phyloP scores from a whole-genome alignment of 371 early-diverging fungal genomes.

The Apophysomyces variabilis region DNA sequence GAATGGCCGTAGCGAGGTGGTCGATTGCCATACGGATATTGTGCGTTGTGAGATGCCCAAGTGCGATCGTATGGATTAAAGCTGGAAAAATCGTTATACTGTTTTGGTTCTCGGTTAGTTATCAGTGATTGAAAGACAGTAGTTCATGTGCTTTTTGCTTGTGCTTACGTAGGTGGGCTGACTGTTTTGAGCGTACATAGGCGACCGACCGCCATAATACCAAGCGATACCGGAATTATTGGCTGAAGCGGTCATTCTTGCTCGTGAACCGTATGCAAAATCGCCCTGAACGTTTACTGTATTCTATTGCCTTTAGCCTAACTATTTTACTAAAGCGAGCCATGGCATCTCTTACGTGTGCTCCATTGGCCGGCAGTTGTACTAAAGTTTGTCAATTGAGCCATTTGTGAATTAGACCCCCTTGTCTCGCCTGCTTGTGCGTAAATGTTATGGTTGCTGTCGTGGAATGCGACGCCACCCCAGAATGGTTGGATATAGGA shows the following conservation, averaged over 20 bases:
- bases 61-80: conserved; percentile 23
- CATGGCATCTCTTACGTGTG: conserved; percentile 10
- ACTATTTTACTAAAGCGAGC: conserved; percentile 5
- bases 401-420: conserved; percentile 21
- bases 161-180: conserved; percentile 2
- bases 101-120: background rate
- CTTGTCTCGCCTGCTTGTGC: conserved; percentile 30
- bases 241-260: conserved; percentile 39
- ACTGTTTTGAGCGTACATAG: conserved; percentile 2
- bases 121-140: background rate
- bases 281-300: conserved; percentile 12
- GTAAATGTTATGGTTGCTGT: conserved; percentile 22
- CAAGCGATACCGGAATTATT: conserved; percentile 34
- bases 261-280: conserved; percentile 19
- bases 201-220: conserved; percentile 45
- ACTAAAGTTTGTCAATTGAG: conserved; percentile 29
- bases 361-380: conserved; percentile 19
- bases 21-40: conserved; percentile 29
- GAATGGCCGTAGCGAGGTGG: conserved; percentile 39
- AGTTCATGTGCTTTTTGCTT: too few relatives aligned
- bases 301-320: background rate
- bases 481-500: conserved; percentile 24
- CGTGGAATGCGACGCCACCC: conserved; percentile 41
- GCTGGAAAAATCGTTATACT: conserved; percentile 34
- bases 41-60: conserved; percentile 24